Percentiles rank a stretch among this genome's conserved stretches.
These are phyloP conservation scores for Fusarium ambrosium DNA, from an alignment of 2,329 filamentous ascomycete genomes.

Conservation along the genomic window DNA sequence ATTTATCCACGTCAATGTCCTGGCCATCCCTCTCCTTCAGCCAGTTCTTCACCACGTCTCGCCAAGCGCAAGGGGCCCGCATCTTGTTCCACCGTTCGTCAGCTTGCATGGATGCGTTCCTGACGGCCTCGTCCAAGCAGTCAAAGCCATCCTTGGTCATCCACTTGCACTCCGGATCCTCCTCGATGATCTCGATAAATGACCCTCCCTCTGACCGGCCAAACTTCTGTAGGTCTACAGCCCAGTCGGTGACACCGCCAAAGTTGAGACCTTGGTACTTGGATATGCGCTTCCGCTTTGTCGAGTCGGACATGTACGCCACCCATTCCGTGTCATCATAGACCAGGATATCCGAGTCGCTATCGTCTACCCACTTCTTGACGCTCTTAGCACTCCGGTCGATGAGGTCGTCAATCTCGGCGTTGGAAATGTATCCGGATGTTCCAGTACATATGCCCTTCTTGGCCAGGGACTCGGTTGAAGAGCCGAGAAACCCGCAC, in stretches of 20 bases:
- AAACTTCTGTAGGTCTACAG: not conserved
- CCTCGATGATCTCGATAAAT: not conserved
- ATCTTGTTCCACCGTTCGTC: not conserved
- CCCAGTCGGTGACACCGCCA: not conserved
- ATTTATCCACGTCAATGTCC: not conserved
- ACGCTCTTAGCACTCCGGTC: not conserved
- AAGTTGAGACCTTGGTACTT: not conserved
- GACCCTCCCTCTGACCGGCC: not conserved
- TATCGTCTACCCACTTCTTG: not conserved
- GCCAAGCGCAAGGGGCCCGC: not conserved
- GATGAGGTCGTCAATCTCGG: not conserved
- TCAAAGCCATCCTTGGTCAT: not conserved
- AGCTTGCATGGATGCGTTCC: rapidly evolving
- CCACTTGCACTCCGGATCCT: not conserved
- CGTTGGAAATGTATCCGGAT: not conserved
- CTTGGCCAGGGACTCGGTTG: not conserved
- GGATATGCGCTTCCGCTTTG: not conserved
- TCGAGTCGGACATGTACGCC: not conserved
- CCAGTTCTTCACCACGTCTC: not conserved
- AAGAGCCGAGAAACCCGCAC: not conserved
- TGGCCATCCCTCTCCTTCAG: not conserved
- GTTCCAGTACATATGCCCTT: not conserved
- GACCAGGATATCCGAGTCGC: not conserved
- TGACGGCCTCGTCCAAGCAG: not conserved
- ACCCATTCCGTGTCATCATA: not conserved